Conservation (phyloP, 371 early-diverging fungal genomes). For the Syncephalastrum sp. region DNA sequence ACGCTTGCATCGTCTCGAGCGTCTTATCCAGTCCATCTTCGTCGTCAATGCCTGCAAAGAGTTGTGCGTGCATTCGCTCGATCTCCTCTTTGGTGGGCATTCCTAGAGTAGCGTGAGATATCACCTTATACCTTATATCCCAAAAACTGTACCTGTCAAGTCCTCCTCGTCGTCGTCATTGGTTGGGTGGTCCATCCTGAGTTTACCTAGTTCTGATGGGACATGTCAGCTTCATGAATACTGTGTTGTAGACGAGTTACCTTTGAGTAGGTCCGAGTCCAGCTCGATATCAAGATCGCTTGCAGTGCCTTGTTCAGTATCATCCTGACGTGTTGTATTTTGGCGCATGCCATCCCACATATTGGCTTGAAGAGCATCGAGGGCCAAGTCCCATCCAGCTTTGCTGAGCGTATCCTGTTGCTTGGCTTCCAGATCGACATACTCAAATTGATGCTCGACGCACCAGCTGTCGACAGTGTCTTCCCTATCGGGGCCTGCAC, state of each 20-base stretch:
- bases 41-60: constrained; percentile 62
- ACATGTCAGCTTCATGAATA: no score
- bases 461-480: constrained; percentile 47
- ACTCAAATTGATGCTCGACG: constrained; percentile 64
- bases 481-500: constrained; percentile 27
- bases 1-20: constrained; percentile 47
- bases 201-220: constrained; percentile 1
- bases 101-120: constrained; percentile 11
- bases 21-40: constrained; percentile 70
- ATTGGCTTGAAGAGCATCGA: constrained; percentile 69
- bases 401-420: constrained; percentile 33
- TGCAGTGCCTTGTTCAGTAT: constrained; percentile 1
- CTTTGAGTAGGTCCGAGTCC: background rate
- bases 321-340: constrained; percentile 19
- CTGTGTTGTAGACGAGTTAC: background rate
- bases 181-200: background rate
- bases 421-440: constrained; percentile 53
- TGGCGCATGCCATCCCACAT: constrained; percentile 72
- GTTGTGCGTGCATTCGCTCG: constrained; percentile 45
- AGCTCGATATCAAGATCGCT: constrained; percentile 2
- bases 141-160: constrained; percentile 39
- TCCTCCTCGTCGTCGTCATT: constrained; percentile 32
- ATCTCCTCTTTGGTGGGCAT: constrained; percentile 50
- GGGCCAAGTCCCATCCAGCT: constrained; percentile 31
- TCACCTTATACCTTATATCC: no score